These are phyloP conservation scores for Fusarium illudens DNA, from an alignment of 2,329 filamentous ascomycete genomes.

Conservation along the genomic window DNA sequence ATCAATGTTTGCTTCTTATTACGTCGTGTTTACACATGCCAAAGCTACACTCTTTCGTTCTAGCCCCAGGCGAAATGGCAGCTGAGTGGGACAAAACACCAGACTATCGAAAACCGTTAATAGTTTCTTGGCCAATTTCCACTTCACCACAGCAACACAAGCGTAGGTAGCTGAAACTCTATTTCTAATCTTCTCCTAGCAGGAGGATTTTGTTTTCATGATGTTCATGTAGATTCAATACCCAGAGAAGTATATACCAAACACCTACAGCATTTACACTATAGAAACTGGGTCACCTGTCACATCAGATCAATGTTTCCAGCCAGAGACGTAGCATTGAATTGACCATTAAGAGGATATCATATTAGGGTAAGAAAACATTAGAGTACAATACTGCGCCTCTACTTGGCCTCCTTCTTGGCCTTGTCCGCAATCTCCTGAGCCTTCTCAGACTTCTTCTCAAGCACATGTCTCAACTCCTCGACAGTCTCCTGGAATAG, in stretches of 20 bases:
- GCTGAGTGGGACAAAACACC: background rate
- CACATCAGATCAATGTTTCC: background rate
- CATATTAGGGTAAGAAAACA: background rate
- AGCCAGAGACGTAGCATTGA: background rate
- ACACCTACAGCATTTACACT: too few relatives aligned
- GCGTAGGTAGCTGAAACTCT: background rate
- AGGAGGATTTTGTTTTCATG: too few relatives aligned
- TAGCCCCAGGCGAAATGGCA: background rate
- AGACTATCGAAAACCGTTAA: background rate
- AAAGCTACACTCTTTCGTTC: background rate
- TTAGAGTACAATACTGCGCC: background rate
- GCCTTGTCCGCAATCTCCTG: conserved; percentile 67
- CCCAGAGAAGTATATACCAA: too few relatives aligned
- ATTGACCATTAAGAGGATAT: conserved; percentile 1
- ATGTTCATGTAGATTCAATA: too few relatives aligned
- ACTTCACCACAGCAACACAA: background rate
- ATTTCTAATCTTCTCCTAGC: background rate
- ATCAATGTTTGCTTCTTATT: background rate
- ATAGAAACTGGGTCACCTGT: too few relatives aligned
- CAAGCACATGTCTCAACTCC: conserved; percentile 70
- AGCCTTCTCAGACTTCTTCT: conserved; percentile 65
- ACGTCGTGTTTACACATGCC: background rate
- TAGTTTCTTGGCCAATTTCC: background rate
- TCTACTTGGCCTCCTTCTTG: conserved; percentile 56
- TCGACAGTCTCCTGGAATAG: conserved; percentile 74